A percentile compares a stretch with the other conserved stretches of the same genome.
Evolutionary conservation across 2,329 filamentous ascomycete species (phyloP).

Genomic region (Byssochlamys sp.): DNA sequence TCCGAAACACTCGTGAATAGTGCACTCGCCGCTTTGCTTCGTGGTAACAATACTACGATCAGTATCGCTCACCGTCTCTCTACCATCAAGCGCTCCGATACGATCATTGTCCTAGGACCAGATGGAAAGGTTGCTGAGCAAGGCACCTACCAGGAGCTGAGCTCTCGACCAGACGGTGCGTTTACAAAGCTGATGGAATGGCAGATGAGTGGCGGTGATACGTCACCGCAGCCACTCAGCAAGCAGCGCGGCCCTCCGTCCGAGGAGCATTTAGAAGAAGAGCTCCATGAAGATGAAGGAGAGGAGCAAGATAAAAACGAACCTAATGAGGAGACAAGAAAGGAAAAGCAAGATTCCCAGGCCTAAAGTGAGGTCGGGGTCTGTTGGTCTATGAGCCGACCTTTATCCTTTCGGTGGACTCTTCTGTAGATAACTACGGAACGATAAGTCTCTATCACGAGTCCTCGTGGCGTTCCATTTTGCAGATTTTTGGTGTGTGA

Average conservation of each 20-base stretch:
- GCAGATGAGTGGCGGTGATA: constrained; percentile 84
- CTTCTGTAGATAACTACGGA: not conserved
- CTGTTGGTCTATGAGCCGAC: not conserved
- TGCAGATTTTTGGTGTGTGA: not conserved
- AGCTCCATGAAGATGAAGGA: constrained; percentile 28
- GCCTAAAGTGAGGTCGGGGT: not conserved
- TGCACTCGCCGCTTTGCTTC: constrained; percentile 69
- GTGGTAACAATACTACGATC: constrained; percentile 88
- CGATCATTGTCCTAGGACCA: constrained; percentile 79
- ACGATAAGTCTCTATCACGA: not conserved
- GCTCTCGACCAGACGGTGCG: constrained; percentile 62
- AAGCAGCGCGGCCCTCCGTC: constrained; percentile 27
- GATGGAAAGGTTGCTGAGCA: constrained; percentile 86
- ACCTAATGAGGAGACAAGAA: constrained; percentile 21
- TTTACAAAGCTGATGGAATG: constrained; percentile 97
- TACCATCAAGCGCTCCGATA: constrained; percentile 91
- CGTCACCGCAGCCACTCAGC: constrained; percentile 14
- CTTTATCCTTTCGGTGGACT: constrained; percentile 4
- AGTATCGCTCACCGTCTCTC: constrained; percentile 92
- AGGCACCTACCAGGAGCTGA: constrained; percentile 71
- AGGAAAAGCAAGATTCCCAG: not conserved
- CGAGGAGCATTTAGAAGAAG: constrained; percentile 45
- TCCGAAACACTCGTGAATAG: constrained; percentile 94
- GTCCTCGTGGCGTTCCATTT: not conserved
- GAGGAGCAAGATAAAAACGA: constrained; percentile 24